Conservation (phyloP, 768 basidiomycete species). For the Psilocybe sp. region DNA sequence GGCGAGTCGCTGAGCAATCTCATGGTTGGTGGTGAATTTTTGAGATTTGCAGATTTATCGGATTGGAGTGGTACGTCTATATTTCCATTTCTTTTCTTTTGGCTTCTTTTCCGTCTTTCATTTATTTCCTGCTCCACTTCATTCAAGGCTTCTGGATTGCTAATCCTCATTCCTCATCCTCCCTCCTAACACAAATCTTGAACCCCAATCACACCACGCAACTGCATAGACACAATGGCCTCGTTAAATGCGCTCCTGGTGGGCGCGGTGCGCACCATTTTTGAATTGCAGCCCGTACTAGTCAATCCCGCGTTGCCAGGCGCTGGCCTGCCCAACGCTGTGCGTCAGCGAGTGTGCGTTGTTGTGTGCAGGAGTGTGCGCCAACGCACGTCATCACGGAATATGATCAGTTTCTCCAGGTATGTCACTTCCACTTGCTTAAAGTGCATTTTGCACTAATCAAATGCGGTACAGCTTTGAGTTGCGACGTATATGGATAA, state of each 20-base stretch:
- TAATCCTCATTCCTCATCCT: no score
- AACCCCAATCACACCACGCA: no score
- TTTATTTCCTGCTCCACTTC: no score
- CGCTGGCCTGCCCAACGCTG: slow-evolving; percentile 79
- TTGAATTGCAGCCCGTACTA: slow-evolving; percentile 83
- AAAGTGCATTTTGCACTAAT: slow-evolving; percentile 2
- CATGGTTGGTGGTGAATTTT: slow-evolving; percentile 76
- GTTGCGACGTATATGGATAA: slow-evolving; percentile 99
- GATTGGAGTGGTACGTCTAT: slow-evolving; percentile 77
- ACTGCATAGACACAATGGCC: slow-evolving; percentile 88
- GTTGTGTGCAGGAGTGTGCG: slow-evolving; percentile 94
- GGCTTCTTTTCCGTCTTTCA: slow-evolving; percentile 1
- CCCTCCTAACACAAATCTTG: no score
- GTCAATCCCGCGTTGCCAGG: slow-evolving; percentile 91
- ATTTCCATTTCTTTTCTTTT: no score
- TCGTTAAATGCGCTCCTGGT: slow-evolving; percentile 93
- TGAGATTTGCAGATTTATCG: slow-evolving; percentile 80
- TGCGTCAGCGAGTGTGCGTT: slow-evolving; percentile 89
- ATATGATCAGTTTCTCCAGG: slow-evolving; percentile 94
- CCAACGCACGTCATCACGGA: slow-evolving; percentile 95
- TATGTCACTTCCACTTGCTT: slow-evolving; percentile 28
- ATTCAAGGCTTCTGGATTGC: no score
- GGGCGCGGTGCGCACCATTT: slow-evolving; percentile 83
- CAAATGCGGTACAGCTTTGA: slow-evolving; percentile 65
- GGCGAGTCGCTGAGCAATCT: slow-evolving; percentile 74